Conservation (phyloP, 2,329 filamentous ascomycete genomes). For the Aspergillus sp. region DNA sequence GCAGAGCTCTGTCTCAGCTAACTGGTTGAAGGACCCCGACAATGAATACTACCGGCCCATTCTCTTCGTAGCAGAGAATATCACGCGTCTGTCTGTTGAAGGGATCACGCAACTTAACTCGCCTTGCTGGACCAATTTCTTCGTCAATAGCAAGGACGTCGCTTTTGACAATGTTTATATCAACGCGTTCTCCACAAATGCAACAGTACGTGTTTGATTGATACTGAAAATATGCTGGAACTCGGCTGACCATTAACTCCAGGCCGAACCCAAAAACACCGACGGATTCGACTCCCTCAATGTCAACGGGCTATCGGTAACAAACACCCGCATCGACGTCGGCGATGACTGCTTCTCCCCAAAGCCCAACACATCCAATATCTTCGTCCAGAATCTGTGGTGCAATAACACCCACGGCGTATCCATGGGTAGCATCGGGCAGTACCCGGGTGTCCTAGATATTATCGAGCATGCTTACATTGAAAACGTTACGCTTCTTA, state of each 20-base stretch:
- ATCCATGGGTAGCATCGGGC: slow-evolving; percentile 59
- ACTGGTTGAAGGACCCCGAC: slow-evolving; percentile 41
- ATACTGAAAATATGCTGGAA: not conserved
- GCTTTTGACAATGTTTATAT: slow-evolving; percentile 56
- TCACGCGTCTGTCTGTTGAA: slow-evolving; percentile 57
- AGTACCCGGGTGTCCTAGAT: slow-evolving; percentile 56
- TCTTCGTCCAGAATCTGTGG: slow-evolving; percentile 60
- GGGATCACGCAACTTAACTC: slow-evolving; percentile 62
- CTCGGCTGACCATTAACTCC: slow-evolving; percentile 8
- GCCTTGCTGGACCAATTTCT: slow-evolving; percentile 64
- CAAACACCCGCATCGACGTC: slow-evolving; percentile 53
- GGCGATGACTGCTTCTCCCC: slow-evolving; percentile 64
- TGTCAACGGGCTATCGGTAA: slow-evolving; percentile 54
- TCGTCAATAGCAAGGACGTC: slow-evolving; percentile 58
- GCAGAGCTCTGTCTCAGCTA: not conserved
- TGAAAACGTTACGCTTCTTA: slow-evolving; percentile 60
- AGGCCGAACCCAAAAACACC: slow-evolving; percentile 57
- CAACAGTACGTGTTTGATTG: slow-evolving; percentile 24
- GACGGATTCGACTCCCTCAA: slow-evolving; percentile 64
- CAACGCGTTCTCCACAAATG: slow-evolving; percentile 54
- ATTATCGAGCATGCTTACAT: slow-evolving; percentile 59
- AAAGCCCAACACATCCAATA: slow-evolving; percentile 59
- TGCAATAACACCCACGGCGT: slow-evolving; percentile 61
- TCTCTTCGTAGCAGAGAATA: slow-evolving; percentile 62
- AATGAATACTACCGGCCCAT: slow-evolving; percentile 61